phyloP scores from a whole-genome alignment of 225 moss, liverwort and hornwort species.

The Pleurozium schreberi region DNA sequence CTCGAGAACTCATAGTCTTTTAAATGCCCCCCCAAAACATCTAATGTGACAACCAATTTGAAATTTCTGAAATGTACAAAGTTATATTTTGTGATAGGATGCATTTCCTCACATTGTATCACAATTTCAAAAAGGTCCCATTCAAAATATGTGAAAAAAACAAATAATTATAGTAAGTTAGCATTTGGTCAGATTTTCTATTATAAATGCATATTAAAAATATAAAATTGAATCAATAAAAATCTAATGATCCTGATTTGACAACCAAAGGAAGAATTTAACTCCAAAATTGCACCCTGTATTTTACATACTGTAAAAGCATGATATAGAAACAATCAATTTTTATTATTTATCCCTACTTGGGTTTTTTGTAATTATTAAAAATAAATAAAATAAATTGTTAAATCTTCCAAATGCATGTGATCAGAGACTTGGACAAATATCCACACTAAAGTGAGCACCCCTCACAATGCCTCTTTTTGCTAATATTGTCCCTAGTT shows the following conservation, averaged over 20 bases:
- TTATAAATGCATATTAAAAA: not conserved
- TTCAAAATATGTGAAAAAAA: not conserved
- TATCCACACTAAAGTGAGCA: not conserved
- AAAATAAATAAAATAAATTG: not conserved
- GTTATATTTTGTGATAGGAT: not conserved
- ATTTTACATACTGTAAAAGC: not conserved
- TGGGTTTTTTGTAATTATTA: not conserved
- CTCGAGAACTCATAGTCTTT: too few species aligned
- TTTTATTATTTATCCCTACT: not conserved
- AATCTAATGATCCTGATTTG: not conserved
- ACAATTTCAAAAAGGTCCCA: not conserved
- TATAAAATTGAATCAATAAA: not conserved
- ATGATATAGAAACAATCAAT: not conserved
- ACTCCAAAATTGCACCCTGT: not conserved
- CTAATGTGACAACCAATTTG: not conserved
- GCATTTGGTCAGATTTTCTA: not conserved
- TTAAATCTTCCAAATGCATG: not conserved
- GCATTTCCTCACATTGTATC: not conserved
- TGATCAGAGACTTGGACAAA: not conserved
- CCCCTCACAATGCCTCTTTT: not conserved
- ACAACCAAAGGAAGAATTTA: rapidly evolving
- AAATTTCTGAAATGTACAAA: not conserved
- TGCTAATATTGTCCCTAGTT: not conserved
- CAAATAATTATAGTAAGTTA: too few species aligned
- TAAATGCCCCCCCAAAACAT: too few species aligned